Evolutionary conservation across 345 rosid species (phyloP).

Genomic region (Eucalyptus victrix): DNA sequence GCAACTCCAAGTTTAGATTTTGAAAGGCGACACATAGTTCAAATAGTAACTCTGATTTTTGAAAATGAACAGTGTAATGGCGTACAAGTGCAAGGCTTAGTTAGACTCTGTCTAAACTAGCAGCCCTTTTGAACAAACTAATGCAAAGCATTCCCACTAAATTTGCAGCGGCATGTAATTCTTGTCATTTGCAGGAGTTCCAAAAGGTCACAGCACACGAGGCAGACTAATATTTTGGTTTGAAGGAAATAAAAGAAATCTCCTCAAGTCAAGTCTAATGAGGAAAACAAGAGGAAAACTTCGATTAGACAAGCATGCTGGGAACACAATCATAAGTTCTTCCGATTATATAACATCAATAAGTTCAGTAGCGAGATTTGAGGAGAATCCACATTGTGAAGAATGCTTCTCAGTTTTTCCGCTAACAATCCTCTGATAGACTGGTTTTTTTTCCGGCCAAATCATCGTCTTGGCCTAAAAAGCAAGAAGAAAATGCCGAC

Average conservation of each 20-base stretch:
- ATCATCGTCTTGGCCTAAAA: no score
- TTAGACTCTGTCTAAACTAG: background rate
- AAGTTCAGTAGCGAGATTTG: no score
- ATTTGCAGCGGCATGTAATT: accelerated
- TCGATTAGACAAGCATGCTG: accelerated
- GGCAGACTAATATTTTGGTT: no score
- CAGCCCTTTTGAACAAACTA: background rate
- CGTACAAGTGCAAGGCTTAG: background rate
- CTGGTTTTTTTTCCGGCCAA: no score
- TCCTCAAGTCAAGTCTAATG: background rate
- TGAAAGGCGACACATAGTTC: background rate
- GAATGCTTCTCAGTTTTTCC: no score
- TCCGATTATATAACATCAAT: no score
- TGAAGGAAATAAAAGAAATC: no score
- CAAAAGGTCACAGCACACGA: accelerated
- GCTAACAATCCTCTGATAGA: no score
- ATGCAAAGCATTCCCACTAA: background rate
- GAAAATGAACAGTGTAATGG: background rate
- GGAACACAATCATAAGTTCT: background rate
- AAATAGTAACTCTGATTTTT: background rate
- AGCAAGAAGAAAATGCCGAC: no score
- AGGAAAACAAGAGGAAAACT: background rate
- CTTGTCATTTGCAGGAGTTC: background rate
- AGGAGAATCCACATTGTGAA: no score
- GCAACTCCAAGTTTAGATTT: background rate